Conservation (phyloP, 805 yeast genomes). For the Yamadazyma olivae region DNA sequence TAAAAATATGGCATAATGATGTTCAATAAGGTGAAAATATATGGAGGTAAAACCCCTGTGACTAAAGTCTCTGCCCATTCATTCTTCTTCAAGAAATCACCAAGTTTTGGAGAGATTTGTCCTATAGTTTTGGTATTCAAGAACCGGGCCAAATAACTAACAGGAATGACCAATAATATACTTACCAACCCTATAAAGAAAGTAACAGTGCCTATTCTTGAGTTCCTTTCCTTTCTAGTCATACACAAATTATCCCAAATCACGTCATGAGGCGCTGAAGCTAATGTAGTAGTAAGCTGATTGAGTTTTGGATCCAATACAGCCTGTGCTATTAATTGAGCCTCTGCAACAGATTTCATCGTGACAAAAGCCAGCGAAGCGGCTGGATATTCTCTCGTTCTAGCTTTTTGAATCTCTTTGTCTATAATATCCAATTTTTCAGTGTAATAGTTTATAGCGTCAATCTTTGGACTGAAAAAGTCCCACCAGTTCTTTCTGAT, state of each 20-base stretch:
- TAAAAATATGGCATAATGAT: conserved; percentile 81
- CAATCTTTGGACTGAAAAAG: conserved; percentile 64
- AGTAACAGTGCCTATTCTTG: conserved; percentile 64
- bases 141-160: conserved; percentile 78
- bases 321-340: conserved; percentile 96
- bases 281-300: conserved; percentile 74
- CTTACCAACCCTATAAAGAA: conserved; percentile 65
- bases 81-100: conserved; percentile 58
- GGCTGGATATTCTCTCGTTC: conserved; percentile 69
- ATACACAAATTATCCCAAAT: conserved; percentile 89
- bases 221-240: conserved; percentile 66
- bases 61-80: conserved; percentile 75
- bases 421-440: conserved; percentile 68
- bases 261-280: conserved; percentile 96
- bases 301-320: conserved; percentile 87
- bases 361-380: conserved; percentile 93
- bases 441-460: conserved; percentile 77
- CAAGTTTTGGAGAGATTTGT: conserved; percentile 80
- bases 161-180: conserved; percentile 75
- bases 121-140: conserved; percentile 75
- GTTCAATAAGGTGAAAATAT: conserved; percentile 82
- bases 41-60: conserved; percentile 88
- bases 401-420: conserved; percentile 60
- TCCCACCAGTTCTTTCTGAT: conserved; percentile 62
- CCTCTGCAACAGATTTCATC: conserved; percentile 91